A percentile compares a stretch with the other conserved stretches of the same genome.
These are phyloP conservation scores for Zygoascus tannicola DNA, from an alignment of 805 yeast genomes.

Conservation along the genomic window DNA sequence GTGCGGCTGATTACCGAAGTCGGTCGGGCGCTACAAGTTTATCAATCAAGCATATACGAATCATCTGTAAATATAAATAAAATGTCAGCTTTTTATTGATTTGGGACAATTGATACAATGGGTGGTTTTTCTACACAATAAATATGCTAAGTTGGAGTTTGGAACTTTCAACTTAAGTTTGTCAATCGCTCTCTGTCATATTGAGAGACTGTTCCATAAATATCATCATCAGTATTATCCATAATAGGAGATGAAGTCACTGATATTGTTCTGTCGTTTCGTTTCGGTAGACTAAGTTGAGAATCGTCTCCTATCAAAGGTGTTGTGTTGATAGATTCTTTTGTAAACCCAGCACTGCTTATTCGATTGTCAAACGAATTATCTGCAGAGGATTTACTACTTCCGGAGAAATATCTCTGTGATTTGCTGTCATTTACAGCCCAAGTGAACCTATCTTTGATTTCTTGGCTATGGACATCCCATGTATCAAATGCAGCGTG, in stretches of 20 bases:
- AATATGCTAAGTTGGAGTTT: no score
- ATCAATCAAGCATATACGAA: no score
- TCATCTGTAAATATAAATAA: no score
- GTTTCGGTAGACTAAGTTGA: not conserved
- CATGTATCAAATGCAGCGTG: conserved; percentile 13
- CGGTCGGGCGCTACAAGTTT: no score
- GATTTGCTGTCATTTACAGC: conserved; percentile 7
- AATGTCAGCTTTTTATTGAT: no score
- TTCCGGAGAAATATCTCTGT: not conserved
- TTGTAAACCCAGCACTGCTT: conserved; percentile 15
- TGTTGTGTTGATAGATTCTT: conserved; percentile 6
- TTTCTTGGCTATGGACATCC: conserved; percentile 14
- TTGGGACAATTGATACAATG: no score
- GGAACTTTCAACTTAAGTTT: no score
- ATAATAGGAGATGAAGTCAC: not conserved
- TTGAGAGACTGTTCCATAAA: conserved; percentile 7
- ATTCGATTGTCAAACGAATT: conserved; percentile 6
- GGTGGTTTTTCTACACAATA: no score
- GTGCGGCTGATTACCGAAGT: no score
- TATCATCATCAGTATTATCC: conserved; percentile 1
- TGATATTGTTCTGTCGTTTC: not conserved
- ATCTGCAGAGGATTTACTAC: not conserved
- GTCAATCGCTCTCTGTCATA: conserved; percentile 14
- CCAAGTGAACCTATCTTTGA: conserved; percentile 11
- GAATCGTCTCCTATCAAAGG: not conserved